Evolutionary conservation across 495 filamentous ascomycete species (phyloP), one percentile per base, ranked within the genome.

Genomic region (Xylaria grammica): DNA sequence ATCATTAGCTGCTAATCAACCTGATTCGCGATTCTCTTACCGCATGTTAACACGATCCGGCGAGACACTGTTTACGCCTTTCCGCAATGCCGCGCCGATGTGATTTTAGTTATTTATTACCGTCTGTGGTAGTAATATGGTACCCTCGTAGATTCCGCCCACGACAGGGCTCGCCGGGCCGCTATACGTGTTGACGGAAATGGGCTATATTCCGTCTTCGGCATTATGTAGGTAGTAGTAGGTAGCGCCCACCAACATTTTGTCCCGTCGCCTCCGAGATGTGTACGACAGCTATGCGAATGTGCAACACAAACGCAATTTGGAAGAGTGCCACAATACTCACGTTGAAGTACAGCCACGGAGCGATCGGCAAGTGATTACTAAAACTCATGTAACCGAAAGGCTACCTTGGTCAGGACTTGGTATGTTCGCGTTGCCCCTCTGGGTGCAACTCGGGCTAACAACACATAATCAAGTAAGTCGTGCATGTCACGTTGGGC

Each of bases 291-390:
- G 22, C 26, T 26, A 49, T 19, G 20, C 29, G 22, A 61, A 42
- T 32, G 59, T 62, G 59, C 59, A 27, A 53, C 48, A 62, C 48
- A 17, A 49, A 44, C 17, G 36, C 24, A 62, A 42, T 53, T 53
- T 42, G 59, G 59, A 53, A 34, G 20, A 49, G 48, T 53, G 24
- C 59, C 48, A 44, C 34, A 53, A 44, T 52, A 45, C 34, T 46
- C 11, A 26, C 15, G 19, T 19, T 63, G 60, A 54, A 45, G 30
- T 30, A 52, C 40, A 52, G 60, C 60, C 22, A 48, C 34, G 32
- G 40, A 48, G 40, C n/a, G 60, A 55, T 63, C 50, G 60, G 40
- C 60, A 55, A 29, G 22, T n/a, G 51, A 63, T 63, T 63, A 63
- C 60, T 63, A 63, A 63, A 48, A n/a, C 29, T 46, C 60, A 63